Conservation (phyloP, 306 rosid species). For the Quercus mongolica region DNA sequence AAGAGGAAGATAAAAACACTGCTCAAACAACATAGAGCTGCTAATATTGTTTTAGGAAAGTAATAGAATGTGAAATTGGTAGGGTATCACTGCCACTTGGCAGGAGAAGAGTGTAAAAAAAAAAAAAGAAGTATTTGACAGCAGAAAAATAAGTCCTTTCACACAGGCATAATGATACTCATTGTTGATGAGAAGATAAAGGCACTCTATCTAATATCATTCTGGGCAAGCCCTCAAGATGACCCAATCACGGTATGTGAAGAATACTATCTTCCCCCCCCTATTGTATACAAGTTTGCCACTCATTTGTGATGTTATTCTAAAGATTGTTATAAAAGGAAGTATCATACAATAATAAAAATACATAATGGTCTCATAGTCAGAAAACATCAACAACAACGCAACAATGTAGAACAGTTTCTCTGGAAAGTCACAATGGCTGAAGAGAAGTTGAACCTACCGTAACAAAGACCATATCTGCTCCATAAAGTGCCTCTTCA, state of each 20-base stretch:
- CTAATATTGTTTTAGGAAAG: neutral
- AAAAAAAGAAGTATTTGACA: neutral
- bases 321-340: neutral
- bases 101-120: neutral
- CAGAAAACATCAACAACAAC: neutral
- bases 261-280: neutral
- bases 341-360: neutral
- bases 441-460: conserved; percentile 49
- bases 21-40: conserved; percentile 1
- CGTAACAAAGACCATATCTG: conserved; percentile 98
- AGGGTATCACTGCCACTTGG: neutral
- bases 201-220: neutral
- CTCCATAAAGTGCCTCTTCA: conserved; percentile 84
- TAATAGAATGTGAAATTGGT: neutral
- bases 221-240: neutral
- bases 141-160: neutral
- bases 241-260: neutral
- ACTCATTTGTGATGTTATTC: neutral
- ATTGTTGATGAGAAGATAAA: neutral
- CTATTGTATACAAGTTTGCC: neutral
- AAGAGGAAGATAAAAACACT: conserved; percentile 13
- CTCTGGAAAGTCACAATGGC: conserved; percentile 24
- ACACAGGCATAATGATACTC: neutral
- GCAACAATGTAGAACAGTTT: neutral
- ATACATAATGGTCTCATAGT: neutral